These are phyloP conservation scores for Penicillium herquei DNA, from an alignment of 495 filamentous ascomycete genomes.

Conservation along the genomic window DNA sequence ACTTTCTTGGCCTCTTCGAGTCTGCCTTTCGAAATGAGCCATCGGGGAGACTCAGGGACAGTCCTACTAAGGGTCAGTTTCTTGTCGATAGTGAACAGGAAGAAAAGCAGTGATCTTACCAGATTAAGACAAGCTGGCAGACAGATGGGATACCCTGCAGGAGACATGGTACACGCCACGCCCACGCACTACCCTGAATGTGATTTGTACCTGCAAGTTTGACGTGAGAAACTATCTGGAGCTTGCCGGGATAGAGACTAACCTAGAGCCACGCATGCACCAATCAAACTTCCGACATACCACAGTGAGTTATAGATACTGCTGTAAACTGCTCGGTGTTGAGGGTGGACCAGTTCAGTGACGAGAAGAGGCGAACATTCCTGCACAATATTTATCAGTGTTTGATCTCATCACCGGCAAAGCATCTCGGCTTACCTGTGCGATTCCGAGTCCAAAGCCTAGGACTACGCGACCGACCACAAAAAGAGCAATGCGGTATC, in stretches of 20 bases:
- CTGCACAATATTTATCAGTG: conserved; percentile 22
- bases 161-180: conserved; percentile 48
- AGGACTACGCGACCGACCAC: conserved; percentile 55
- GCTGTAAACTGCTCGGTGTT: conserved; percentile 64
- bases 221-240: conserved; percentile 45
- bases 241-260: conserved; percentile 12
- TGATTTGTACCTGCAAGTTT: conserved; percentile 30
- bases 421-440: conserved; percentile 33
- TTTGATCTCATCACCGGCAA: not conserved
- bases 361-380: conserved; percentile 62
- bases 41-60: conserved; percentile 48
- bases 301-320: conserved; percentile 58
- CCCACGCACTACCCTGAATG: conserved; percentile 40
- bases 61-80: conserved; percentile 14
- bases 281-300: conserved; percentile 53
- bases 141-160: conserved; percentile 49
- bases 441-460: conserved; percentile 60
- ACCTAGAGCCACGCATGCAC: conserved; percentile 25
- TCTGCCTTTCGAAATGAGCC: conserved; percentile 24
- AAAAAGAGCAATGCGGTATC: conserved; percentile 55
- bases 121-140: conserved; percentile 47
- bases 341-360: conserved; percentile 63
- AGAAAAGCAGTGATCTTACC: conserved; percentile 20
- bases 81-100: not conserved
- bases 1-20: conserved; percentile 31